Conservation (phyloP, 106 monocot genomes). For the Ottelia alismoides region DNA sequence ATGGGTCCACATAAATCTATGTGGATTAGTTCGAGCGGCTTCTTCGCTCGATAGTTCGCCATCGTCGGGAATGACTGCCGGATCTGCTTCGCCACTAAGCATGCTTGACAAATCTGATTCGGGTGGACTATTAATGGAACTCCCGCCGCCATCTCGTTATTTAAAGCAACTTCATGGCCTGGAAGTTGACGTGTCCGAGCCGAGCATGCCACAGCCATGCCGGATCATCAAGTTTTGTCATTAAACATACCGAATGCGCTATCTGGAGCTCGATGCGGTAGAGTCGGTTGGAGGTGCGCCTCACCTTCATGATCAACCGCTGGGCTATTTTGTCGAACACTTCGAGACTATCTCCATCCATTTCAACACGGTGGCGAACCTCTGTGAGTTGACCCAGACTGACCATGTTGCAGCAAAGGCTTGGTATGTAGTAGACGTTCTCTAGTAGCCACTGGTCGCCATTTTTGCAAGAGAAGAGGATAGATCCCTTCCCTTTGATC, state of each 20-base stretch:
- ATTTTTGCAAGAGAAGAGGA: background rate
- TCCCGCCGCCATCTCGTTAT: constrained; percentile 7
- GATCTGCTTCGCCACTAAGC: constrained; percentile 1
- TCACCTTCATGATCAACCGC: no score
- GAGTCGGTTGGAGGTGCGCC: no score
- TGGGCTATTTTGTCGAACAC: no score
- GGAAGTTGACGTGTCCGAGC: constrained; percentile 6
- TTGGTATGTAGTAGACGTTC: constrained; percentile 1
- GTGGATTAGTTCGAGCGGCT: constrained; percentile 2
- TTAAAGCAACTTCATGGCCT: constrained; percentile 1
- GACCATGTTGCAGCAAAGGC: background rate
- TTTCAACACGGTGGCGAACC: background rate
- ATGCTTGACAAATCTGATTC: constrained; percentile 3
- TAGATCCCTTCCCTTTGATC: background rate
- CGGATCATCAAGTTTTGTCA: background rate
- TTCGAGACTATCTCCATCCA: no score
- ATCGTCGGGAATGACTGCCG: no score
- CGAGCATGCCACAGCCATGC: constrained; percentile 9
- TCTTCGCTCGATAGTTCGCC: background rate
- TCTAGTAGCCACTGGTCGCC: background rate
- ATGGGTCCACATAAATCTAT: constrained; percentile 1
- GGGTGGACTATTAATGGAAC: constrained; percentile 2
- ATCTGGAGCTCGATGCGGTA: no score
- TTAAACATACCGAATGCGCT: background rate
- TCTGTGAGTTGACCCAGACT: background rate